These are phyloP conservation scores for Chrysosporium queenslandicum DNA, from an alignment of 2,329 filamentous ascomycete species.

Conservation along the genomic window DNA sequence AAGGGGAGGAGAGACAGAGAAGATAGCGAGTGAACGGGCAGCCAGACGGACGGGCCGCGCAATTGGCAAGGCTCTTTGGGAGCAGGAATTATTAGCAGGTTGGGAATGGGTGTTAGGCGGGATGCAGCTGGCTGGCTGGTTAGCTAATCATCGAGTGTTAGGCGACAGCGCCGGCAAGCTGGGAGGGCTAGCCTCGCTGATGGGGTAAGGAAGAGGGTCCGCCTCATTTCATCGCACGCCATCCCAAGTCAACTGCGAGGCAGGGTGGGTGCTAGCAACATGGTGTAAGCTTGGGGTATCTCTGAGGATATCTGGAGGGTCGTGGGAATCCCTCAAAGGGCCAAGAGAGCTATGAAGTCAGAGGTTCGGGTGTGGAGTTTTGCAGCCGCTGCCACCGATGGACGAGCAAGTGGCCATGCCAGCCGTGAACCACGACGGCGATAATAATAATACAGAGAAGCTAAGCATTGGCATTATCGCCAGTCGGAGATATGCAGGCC, in stretches of 20 bases:
- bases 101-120: not conserved
- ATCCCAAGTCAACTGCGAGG: not conserved
- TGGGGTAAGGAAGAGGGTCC: not conserved
- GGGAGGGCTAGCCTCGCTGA: conserved; percentile 1
- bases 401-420: not conserved
- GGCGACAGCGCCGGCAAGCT: not conserved
- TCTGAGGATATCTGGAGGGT: not conserved
- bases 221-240: conserved; percentile 4
- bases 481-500: not conserved
- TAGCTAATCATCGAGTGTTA: not conserved
- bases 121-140: no score
- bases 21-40: not conserved
- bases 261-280: not conserved
- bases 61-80: not conserved
- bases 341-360: not conserved
- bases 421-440: not conserved
- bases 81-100: not conserved
- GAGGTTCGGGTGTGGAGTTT: not conserved
- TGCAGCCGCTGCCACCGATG: not conserved
- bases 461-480: not conserved
- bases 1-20: not conserved
- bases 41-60: not conserved
- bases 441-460: not conserved
- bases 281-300: no score
- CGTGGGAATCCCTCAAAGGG: not conserved